A percentile compares a stretch with the other conserved stretches of the same genome.
Evolutionary conservation across 1,284 basidiomycete species (phyloP).

Genomic region (Lentinula novae-zelandiae): DNA sequence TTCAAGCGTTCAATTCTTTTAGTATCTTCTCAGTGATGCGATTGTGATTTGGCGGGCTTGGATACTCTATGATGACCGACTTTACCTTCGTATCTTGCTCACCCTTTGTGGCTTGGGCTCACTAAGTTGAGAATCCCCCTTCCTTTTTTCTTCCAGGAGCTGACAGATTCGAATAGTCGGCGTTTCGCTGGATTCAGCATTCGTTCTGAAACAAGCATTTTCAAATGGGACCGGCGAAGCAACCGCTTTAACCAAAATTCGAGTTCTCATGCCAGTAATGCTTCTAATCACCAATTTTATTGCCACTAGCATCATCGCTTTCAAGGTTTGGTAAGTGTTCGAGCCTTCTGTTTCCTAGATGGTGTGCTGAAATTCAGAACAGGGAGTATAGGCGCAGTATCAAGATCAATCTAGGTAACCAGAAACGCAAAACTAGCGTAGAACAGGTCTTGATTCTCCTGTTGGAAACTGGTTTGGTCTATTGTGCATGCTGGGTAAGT

Average conservation of each 20-base stretch:
- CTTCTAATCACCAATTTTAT: slow-evolving; percentile 4
- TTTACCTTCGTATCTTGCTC: not conserved
- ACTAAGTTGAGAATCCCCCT: not conserved
- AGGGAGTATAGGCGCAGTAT: slow-evolving; percentile 6
- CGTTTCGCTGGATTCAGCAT: not conserved
- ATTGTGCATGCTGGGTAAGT: slow-evolving; percentile 6
- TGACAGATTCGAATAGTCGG: not conserved
- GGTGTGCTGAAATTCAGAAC: not conserved
- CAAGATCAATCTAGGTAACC: not conserved
- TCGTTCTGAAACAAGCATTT: not conserved
- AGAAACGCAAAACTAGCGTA: not conserved
- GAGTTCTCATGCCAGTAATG: not conserved
- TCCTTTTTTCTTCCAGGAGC: not conserved
- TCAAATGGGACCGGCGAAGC: not conserved
- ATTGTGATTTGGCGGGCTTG: slow-evolving; percentile 11
- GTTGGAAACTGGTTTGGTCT: slow-evolving; percentile 8
- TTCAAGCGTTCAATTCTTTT: too few relatives aligned
- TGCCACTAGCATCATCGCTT: not conserved
- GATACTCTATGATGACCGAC: slow-evolving; percentile 2
- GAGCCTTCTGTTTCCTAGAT: not conserved
- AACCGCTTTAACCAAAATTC: not conserved
- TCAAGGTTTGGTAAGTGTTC: slow-evolving; percentile 3
- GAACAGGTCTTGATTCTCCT: slow-evolving; percentile 3
- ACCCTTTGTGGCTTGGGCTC: not conserved
- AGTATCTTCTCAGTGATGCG: slow-evolving; percentile 4